Conservation (phyloP, 768 basidiomycete species). For the Lactarius sp. region DNA sequence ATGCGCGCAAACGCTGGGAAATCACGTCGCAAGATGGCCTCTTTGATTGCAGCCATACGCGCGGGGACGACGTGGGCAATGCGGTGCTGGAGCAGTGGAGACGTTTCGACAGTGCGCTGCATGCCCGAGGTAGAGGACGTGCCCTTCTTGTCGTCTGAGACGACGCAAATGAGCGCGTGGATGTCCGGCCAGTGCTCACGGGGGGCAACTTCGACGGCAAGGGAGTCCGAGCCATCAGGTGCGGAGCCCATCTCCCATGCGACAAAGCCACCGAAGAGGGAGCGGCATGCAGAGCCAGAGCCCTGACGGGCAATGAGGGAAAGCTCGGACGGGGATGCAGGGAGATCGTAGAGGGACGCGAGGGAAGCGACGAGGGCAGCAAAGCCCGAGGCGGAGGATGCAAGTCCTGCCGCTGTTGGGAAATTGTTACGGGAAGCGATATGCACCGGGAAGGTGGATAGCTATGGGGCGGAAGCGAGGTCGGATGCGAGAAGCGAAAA, state of each 20-base stretch:
- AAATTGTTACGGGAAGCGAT: slow-evolving; percentile 98
- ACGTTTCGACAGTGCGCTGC: slow-evolving; percentile 96
- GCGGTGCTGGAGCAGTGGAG: slow-evolving; percentile 80
- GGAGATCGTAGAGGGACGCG: slow-evolving; percentile 79
- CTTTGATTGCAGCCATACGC: slow-evolving; percentile 77
- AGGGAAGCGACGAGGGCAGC: slow-evolving; percentile 92
- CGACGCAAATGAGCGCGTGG: slow-evolving; percentile 96
- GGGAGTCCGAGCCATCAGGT: slow-evolving; percentile 74
- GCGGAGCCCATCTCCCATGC: slow-evolving; percentile 81
- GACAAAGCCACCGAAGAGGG: slow-evolving; percentile 95
- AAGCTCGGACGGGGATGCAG: slow-evolving; percentile 70
- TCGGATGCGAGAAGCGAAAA: slow-evolving; percentile 21
- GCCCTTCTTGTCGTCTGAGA: slow-evolving; percentile 93
- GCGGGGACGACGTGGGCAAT: slow-evolving; percentile 81
- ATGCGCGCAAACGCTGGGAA: slow-evolving; percentile 86
- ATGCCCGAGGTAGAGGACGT: slow-evolving; percentile 93
- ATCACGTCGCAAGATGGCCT: slow-evolving; percentile 73
- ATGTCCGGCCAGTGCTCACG: slow-evolving; percentile 90
- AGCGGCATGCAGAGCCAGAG: slow-evolving; percentile 96
- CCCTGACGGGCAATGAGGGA: slow-evolving; percentile 96
- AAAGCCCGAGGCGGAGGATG: slow-evolving; percentile 95
- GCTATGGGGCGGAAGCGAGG: slow-evolving; percentile 34
- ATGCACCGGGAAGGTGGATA: slow-evolving; percentile 72
- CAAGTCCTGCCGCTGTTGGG: slow-evolving; percentile 96
- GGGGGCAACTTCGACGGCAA: slow-evolving; percentile 83